phyloP scores from a whole-genome alignment of 208 protist species.

The Leishmania martiniquensis region DNA sequence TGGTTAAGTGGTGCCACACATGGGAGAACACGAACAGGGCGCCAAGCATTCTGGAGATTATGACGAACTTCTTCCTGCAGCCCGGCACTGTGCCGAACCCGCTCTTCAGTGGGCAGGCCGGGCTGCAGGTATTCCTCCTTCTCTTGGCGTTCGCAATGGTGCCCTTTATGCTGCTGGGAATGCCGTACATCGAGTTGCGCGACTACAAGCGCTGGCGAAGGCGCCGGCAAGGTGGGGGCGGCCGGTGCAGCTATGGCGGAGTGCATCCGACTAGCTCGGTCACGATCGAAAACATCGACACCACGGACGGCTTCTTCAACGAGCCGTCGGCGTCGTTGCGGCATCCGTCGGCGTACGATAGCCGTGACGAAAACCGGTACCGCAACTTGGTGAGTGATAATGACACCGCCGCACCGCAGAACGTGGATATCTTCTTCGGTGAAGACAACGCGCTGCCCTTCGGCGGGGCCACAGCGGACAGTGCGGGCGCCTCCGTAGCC shows the following conservation, averaged over 20 bases:
- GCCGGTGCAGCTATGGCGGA: neutral
- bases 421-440: conserved; percentile 16
- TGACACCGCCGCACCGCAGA: conserved; percentile 6
- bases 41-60: conserved; percentile 89
- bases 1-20: conserved; percentile 96
- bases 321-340: conserved; percentile 18
- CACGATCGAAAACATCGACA: conserved; percentile 20
- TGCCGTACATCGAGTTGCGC: conserved; percentile 76
- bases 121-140: conserved; percentile 85
- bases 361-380: neutral
- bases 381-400: conserved; percentile 25
- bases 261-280: conserved; percentile 11
- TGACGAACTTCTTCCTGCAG: conserved; percentile 94
- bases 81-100: conserved; percentile 77
- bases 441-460: conserved; percentile 14
- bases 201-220: conserved; percentile 47
- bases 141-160: conserved; percentile 73
- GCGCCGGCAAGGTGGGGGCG: conserved; percentile 3
- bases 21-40: conserved; percentile 89
- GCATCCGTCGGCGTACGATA: neutral
- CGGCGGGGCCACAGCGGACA: neutral
- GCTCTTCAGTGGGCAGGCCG: conserved; percentile 80
- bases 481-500: neutral
- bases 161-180: conserved; percentile 86
- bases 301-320: conserved; percentile 24